Evolutionary conservation across 345 rosid genomes (phyloP).

Genomic region (Trapa bicornis): DNA sequence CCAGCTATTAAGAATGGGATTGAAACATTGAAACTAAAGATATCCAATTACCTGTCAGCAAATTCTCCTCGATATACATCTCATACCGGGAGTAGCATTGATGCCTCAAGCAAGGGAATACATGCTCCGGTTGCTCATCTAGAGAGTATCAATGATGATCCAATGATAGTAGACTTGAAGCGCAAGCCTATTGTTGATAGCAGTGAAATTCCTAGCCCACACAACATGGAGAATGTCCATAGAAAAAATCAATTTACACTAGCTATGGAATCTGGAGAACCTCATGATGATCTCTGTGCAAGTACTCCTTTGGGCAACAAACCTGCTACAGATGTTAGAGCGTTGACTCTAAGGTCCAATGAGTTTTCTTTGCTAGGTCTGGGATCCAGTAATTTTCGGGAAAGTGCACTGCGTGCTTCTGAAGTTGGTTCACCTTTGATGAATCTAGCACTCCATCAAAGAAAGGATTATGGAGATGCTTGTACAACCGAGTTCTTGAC

Average conservation of each 20-base stretch:
- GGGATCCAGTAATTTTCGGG: background rate
- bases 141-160: conserved; percentile 20
- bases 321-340: background rate
- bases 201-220: conserved; percentile 13
- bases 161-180: conserved; percentile 7
- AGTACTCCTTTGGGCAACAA: background rate
- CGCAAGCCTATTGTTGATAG: conserved; percentile 4
- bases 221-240: background rate
- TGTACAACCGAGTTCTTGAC: conserved; percentile 17
- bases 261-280: background rate
- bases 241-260: background rate
- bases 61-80: conserved; percentile 20
- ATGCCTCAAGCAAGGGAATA: conserved; percentile 5
- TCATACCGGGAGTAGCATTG: conserved; percentile 16
- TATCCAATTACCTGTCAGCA: conserved; percentile 24
- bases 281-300: background rate
- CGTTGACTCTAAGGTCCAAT: background rate
- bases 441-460: conserved; percentile 12
- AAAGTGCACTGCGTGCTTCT: background rate
- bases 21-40: conserved; percentile 35
- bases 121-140: conserved; percentile 27
- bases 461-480: conserved; percentile 11
- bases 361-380: background rate
- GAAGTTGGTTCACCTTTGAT: conserved; percentile 12
- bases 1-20: conserved; percentile 28